Evolutionary conservation across 768 basidiomycete species (phyloP), one percentile per base, ranked within the genome.

Genomic region (Xerocomellus dryophilus): DNA sequence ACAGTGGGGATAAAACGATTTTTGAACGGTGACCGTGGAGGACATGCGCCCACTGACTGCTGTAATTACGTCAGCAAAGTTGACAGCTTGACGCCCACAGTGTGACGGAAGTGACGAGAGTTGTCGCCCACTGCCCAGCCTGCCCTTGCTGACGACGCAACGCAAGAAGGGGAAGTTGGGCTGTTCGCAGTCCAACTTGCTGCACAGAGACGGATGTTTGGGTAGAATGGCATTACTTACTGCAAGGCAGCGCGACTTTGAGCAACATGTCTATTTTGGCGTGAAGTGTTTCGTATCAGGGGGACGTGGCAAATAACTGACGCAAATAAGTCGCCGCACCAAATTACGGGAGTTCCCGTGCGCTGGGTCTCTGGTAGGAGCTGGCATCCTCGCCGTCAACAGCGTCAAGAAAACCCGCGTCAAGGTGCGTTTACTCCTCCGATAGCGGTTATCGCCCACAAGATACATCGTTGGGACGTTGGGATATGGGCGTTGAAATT

Each of bases 381-480:
- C 50, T 43, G 42, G 15, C 52, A 51, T 57, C 57, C 53, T 65
- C 61, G 55, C 44, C 14, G 50, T 60, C 60, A 47, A 61, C 66
- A 67, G 59, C 61, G 66, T 69, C 69, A 51, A 66, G 66, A 65
- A 61, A 54, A 53, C 63, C 66, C 60, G 34, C 66, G 57, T 66
- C 70, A 65, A 72, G 68, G 69, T 70, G 52, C 46, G 69, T 70
- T 57, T 50, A 15, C 21, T 47, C 45, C 23, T 54, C 20, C 43
- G 53, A 53, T 54, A 12, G 36, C 21, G 10, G 29, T 29, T 41
- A 47, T 50, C 8, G 44, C 14, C n/a, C 36, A 43, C 39, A 25
- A 43, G 40, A 34, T n/a, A 46, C 29, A 35, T 45, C 18, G 12
- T 21, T 51, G 34, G n/a, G 27, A 18, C 23, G 10, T 50, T 39